Evolutionary conservation across 495 filamentous ascomycete species (phyloP).

Genomic region (Penicillium antarcticum): DNA sequence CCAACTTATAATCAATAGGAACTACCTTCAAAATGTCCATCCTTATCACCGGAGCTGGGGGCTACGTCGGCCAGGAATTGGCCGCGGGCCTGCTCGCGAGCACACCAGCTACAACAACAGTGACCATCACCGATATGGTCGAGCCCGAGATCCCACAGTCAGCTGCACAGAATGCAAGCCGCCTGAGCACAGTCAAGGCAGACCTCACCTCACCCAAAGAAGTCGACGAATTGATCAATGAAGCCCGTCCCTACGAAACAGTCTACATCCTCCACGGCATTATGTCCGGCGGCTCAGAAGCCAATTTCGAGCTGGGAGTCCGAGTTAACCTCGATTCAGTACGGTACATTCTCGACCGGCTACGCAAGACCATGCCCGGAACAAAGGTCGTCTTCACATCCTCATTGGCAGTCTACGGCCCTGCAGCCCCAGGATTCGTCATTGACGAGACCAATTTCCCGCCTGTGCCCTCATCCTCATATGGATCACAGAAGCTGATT

Average conservation of each 20-base stretch:
- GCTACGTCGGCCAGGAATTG: conserved; percentile 68
- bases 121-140: conserved; percentile 64
- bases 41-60: conserved; percentile 70
- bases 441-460: conserved; percentile 55
- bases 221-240: conserved; percentile 50
- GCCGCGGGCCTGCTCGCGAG: conserved; percentile 58
- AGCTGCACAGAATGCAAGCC: conserved; percentile 39
- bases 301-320: conserved; percentile 70
- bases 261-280: conserved; percentile 83
- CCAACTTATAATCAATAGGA: conserved; percentile 8
- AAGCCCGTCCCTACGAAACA: conserved; percentile 49
- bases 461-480: conserved; percentile 66
- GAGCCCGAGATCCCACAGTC: conserved; percentile 52
- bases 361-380: conserved; percentile 55
- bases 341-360: conserved; percentile 57
- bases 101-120: conserved; percentile 42
- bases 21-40: conserved; percentile 47
- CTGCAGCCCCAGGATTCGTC: conserved; percentile 38
- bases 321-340: conserved; percentile 74
- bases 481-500: conserved; percentile 78
- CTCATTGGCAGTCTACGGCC: conserved; percentile 61
- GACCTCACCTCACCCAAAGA: conserved; percentile 60
- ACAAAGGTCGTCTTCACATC: conserved; percentile 60
- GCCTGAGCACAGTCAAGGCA: conserved; percentile 50
- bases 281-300: conserved; percentile 76